These are phyloP conservation scores for Crucihimalaya himalaica DNA, from an alignment of 345 rosid genomes.

Conservation along the genomic window DNA sequence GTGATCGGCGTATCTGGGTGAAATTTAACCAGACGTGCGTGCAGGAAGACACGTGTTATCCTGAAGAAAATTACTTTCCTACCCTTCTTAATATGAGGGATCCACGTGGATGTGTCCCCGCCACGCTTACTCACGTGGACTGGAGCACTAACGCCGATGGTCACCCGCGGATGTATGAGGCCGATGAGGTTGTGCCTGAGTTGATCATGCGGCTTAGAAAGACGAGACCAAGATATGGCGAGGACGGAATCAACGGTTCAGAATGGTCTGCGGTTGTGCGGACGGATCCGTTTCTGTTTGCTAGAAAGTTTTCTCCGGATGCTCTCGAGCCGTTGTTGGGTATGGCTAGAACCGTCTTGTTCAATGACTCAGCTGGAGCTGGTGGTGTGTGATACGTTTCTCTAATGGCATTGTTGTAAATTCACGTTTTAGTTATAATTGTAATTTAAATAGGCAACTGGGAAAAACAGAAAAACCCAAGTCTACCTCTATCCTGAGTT, in stretches of 20 bases:
- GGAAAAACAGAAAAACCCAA: slow-evolving; percentile 39
- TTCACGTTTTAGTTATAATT: slow-evolving; percentile 21
- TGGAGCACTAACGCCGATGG: slow-evolving; percentile 57
- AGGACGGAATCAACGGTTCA: slow-evolving; percentile 48
- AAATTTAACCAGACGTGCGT: slow-evolving; percentile 65
- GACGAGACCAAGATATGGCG: slow-evolving; percentile 56
- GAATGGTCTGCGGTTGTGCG: slow-evolving; percentile 38
- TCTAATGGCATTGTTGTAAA: slow-evolving; percentile 43
- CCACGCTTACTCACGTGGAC: slow-evolving; percentile 83
- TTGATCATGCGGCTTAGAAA: slow-evolving; percentile 48
- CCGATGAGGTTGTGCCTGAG: slow-evolving; percentile 55
- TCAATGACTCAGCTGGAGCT: slow-evolving; percentile 48
- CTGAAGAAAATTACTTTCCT: slow-evolving; percentile 75
- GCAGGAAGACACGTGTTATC: slow-evolving; percentile 60
- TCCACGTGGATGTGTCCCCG: slow-evolving; percentile 57
- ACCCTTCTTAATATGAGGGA: slow-evolving; percentile 67
- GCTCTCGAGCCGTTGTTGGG: slow-evolving; percentile 47
- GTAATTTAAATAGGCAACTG: slow-evolving; percentile 37
- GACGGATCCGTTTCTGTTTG: slow-evolving; percentile 60
- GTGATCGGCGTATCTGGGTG: slow-evolving; percentile 58
- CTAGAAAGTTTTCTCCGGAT: slow-evolving; percentile 61
- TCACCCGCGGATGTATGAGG: slow-evolving; percentile 64
- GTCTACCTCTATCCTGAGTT: slow-evolving; percentile 18
- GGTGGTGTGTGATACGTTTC: background rate
- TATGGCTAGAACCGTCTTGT: slow-evolving; percentile 52